A percentile compares a stretch with the other conserved stretches of the same genome.
Conservation (phyloP, 1,139 yeast genomes). For the Candida freyschussii region DNA sequence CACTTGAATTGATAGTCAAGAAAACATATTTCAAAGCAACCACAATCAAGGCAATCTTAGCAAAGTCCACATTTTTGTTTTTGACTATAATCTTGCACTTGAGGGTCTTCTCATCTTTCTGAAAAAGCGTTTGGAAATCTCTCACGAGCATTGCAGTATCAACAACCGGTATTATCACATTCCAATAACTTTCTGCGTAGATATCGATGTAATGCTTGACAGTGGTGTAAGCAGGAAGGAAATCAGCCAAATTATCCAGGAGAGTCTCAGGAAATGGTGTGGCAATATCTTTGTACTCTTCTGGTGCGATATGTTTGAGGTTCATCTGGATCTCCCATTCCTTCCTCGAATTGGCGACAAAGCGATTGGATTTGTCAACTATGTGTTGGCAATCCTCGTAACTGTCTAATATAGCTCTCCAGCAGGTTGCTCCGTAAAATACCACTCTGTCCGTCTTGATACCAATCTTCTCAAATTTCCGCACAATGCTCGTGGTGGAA, state of each 20-base stretch:
- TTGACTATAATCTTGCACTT: constrained; percentile 11
- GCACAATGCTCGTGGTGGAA: not conserved
- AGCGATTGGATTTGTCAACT: constrained; percentile 10
- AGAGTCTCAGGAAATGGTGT: constrained; percentile 14
- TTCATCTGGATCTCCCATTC: constrained; percentile 20
- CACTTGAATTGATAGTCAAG: constrained; percentile 14
- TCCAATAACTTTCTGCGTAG: constrained; percentile 17
- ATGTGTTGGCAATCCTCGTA: constrained; percentile 10
- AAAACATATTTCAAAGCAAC: constrained; percentile 16
- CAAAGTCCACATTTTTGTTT: constrained; percentile 17
- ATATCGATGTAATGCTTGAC: constrained; percentile 13
- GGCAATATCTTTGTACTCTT: constrained; percentile 11
- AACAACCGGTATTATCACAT: constrained; percentile 12
- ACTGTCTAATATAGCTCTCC: constrained; percentile 18
- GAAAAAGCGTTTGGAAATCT: constrained; percentile 19
- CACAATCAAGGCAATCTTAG: constrained; percentile 20
- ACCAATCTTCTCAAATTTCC: constrained; percentile 5
- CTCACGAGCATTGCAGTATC: constrained; percentile 10
- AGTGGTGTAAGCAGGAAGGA: constrained; percentile 18
- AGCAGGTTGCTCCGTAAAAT: constrained; percentile 23
- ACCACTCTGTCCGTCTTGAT: constrained; percentile 14
- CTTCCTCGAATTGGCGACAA: constrained; percentile 18
- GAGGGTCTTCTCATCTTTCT: constrained; percentile 9
- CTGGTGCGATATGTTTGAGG: constrained; percentile 10
- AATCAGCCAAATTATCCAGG: constrained; percentile 15